Base-by-base conservation (phyloP, 148 eudicot species). In the Fagopyrum homotropicum region DNA sequence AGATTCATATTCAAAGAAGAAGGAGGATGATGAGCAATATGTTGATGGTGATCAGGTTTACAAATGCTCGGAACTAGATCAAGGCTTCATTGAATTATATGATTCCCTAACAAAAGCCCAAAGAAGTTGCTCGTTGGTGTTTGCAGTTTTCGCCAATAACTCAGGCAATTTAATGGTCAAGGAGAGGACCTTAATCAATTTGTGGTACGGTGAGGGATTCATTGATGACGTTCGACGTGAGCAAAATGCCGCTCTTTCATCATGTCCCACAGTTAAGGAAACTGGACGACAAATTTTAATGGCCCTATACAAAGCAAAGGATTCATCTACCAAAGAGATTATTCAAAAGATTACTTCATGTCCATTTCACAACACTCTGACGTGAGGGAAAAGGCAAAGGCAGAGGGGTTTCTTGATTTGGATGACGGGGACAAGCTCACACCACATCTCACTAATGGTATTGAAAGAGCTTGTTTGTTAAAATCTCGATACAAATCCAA, bases 131-230 rank as follows among this genome's bases (percentile, higher is more conserved):
- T 68, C 30, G 47, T 10, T 68, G 72, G 6, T 11, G 4, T 40
- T 68, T 40, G 16, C 47, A 1, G 19, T 8, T 8, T 68, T 68
- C 40, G 2, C 15, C 6, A 4, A 2, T 2, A 1, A 9, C 7
- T 2, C 2, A 2, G 61, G 26, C 1, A 4, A 2, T 3, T 2
- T 29, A 40, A 40, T 2, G 26, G 26, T 66, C 17, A 81, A 76
- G 81, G 79, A 78, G 49, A 83, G 81, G 75, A 15, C 75, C 10
- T 54, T 83, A 71, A 5, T 81, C 4, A 78, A 81, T 68, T 86
- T 84, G 88, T 86, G 88, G 88, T 75, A 81, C 15, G 88, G 79
- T 9, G 86, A 86, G 45, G 86, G 81, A 12, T 79, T 79, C 47
- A 78, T 86, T 4, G 66, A 35, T 35, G 40, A 45, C 52, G 75